phyloP scores from a whole-genome alignment of 192 early-diverging fungal genomes.

The Paraglomus brasilianum region DNA sequence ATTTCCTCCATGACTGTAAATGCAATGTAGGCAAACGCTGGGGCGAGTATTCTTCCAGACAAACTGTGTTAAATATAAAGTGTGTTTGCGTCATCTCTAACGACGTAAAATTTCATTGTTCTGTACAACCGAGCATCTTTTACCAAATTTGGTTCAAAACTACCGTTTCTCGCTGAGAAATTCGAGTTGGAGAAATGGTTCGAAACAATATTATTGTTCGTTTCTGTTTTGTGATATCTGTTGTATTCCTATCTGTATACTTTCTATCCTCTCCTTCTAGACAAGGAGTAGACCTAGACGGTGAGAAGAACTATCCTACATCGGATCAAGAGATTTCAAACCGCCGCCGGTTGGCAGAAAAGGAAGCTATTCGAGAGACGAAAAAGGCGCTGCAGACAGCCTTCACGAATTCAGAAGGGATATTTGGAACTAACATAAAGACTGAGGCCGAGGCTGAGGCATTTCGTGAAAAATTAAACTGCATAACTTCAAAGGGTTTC shows the following conservation, averaged over 20 bases:
- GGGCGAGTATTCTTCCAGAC: too few relatives aligned
- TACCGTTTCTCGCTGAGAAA: too few relatives aligned
- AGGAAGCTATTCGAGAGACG: background rate
- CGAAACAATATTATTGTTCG: background rate
- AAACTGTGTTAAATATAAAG: too few relatives aligned
- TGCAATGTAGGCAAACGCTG: too few relatives aligned
- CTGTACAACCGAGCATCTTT: too few relatives aligned
- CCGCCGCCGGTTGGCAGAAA: background rate
- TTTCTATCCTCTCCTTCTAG: conserved; percentile 4
- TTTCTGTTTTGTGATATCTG: background rate
- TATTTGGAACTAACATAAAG: conserved; percentile 1
- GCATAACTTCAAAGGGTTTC: background rate
- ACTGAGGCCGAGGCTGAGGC: background rate
- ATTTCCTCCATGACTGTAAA: background rate
- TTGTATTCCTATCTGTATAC: conserved; percentile 5
- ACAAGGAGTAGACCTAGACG: too few relatives aligned
- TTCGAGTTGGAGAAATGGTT: too few relatives aligned
- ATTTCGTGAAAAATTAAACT: conserved; percentile 7
- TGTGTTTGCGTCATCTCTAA: too few relatives aligned
- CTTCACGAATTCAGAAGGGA: background rate
- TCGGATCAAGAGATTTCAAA: background rate
- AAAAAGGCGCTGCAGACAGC: background rate
- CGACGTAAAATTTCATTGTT: too few relatives aligned
- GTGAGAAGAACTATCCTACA: background rate
- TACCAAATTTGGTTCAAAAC: too few relatives aligned